Base-by-base conservation (phyloP, 148 eudicot species). In the Chenopodium suecicum region DNA sequence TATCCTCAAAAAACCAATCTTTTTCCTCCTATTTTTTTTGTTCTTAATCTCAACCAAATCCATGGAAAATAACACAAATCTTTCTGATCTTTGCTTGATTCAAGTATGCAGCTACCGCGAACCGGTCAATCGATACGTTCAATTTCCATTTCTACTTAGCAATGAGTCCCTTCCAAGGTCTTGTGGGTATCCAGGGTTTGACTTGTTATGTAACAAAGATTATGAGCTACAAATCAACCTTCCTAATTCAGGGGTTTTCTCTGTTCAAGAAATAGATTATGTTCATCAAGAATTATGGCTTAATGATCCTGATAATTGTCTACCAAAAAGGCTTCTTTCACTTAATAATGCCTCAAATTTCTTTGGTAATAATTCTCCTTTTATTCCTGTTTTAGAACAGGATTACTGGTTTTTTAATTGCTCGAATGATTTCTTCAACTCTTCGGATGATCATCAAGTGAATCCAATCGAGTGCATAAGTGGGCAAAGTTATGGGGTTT, bases 391-490 rank as follows among this genome's bases (percentile, higher is more conserved):
- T 17, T 23, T 71, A 1, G 47, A 77, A 46, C 68, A 78, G 66
- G 64, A 8, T 65, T 77, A 77, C 65, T 84, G 86, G 86, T n/a
- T 85, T 41, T 82, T 74, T 71, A 85, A 85, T 75, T 85, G 87
- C 81, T 78, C 87, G 0, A 77, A 37, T 73, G 79, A 78, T 44
- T 77, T 50, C 22, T 29, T 60, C 46, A 37, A 67, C 12, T 19
- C 79, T 1, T 9, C 47, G 44, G 44, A 41, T 16, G 4, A 17
- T 31, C 52, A 58, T 52, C 19, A 84, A 32, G 23, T 25, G 47
- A 84, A 79, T 32, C 88, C 87, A 0, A 84, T 90, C 70, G 80
- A 64, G 17, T 91, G 94, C 47, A 31, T 91, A 37, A 90, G 92
- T 63, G 85, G 84, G 32, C 48, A 60, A 14, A 54, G 27, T 17